Evolutionary conservation across 2,329 filamentous ascomycete genomes (phyloP), one percentile per base, ranked within the genome.

Genomic region (Aureobasidium sp.): DNA sequence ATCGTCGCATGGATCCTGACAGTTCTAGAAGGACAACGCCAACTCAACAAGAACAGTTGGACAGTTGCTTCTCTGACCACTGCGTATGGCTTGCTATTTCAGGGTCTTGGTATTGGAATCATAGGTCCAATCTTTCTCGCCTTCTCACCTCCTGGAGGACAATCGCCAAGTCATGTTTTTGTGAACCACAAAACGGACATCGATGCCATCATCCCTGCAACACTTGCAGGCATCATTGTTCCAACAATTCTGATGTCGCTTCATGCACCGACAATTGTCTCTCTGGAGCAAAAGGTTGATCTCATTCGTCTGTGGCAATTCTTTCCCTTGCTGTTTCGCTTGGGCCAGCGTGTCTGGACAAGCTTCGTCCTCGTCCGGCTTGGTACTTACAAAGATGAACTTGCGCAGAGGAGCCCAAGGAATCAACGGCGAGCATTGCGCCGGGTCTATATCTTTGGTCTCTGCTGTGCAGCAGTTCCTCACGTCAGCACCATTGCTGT

Each of bases 211-310:
- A 51, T 60, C 14, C 57, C 57, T 25, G 48, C 47, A 14, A 56
- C 42, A 15, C 41, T 62, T n/a, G 39, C 17, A 0, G 60, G 49
- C 4, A 20, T 62, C 29, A 55, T 62, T 27, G 22, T 62, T 31
- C 60, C 60, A 20, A 62, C 60, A 14, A 27, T 62, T 3, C 15
- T 62, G 25, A 62, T 62, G 60, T 62, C 60, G 15, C 60, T 62
- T 31, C 60, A 62, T 41, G 41, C 41, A 6, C 60, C 60, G 15
- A 55, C 60, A 9, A 20, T 36, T 3, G 7, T 62, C 29, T 47
- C 49, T 12, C 14, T 55, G 1, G 31, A 55, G 15, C 41, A 47
- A 14, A 62, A 62, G 29, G 15, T 56, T 14, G 39, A 55, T 22
- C 25, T 56, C 25, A 39, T 62, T 14, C 48, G 60, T 12, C 51